phyloP scores from a whole-genome alignment of 2,329 filamentous ascomycete genomes.

The Phaeosphaeriaceae sp. region DNA sequence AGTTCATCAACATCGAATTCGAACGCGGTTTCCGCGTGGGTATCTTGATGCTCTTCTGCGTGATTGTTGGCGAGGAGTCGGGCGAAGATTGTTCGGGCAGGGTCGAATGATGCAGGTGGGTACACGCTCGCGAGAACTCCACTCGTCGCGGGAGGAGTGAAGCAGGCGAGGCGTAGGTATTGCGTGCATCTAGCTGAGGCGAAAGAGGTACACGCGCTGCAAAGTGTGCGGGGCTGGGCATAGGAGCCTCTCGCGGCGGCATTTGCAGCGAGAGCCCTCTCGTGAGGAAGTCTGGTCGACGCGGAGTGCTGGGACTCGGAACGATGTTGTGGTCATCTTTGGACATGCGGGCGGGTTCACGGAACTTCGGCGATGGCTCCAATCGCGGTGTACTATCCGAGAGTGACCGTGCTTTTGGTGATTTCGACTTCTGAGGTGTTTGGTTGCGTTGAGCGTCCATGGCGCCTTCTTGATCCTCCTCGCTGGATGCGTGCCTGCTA shows the following conservation, averaged over 20 bases:
- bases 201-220: constrained; percentile 75
- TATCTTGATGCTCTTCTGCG: constrained; percentile 70
- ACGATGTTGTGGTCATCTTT: constrained; percentile 57
- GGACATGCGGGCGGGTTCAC: constrained; percentile 46
- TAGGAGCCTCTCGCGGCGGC: constrained; percentile 61
- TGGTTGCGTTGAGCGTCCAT: constrained; percentile 25
- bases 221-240: constrained; percentile 58
- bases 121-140: constrained; percentile 92
- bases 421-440: constrained; percentile 47
- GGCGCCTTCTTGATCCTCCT: constrained; percentile 29
- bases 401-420: constrained; percentile 53
- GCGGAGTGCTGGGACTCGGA: constrained; percentile 67
- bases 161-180: constrained; percentile 81
- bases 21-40: constrained; percentile 60
- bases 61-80: constrained; percentile 87
- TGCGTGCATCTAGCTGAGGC: constrained; percentile 83
- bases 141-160: constrained; percentile 87
- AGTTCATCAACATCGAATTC: constrained; percentile 62
- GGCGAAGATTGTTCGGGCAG: constrained; percentile 87
- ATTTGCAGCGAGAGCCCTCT: constrained; percentile 76
- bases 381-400: constrained; percentile 55
- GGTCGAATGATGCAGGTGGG: constrained; percentile 93
- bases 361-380: constrained; percentile 56
- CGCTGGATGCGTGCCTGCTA: constrained; percentile 20
- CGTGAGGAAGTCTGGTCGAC: constrained; percentile 68